Evolutionary conservation across 2,329 filamentous ascomycete genomes (phyloP), one percentile per base, ranked within the genome.

Genomic region (Aureobasidium sp.): DNA sequence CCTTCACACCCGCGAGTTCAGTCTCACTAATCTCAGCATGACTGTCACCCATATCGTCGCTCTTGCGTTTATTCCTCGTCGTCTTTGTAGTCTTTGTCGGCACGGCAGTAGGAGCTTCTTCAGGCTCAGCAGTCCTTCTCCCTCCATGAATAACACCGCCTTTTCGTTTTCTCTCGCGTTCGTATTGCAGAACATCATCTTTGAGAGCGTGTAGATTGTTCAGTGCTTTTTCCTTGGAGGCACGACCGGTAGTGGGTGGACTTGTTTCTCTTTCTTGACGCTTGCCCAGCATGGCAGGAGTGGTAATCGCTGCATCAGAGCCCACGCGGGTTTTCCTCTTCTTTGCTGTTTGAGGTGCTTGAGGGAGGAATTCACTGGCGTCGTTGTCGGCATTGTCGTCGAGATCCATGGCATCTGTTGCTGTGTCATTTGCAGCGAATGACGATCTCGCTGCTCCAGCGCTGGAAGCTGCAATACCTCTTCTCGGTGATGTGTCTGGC

Each of bases 121-220:
- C 68, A 22, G 67, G 58, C 74, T 77, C 71, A 77, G 82, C 67
- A 75, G 76, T 77, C 29, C 77, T 75, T 67, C 80, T 72, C 15
- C 82, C 80, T 31, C 84, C 84, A 66, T 87, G 83, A 12, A 84
- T 77, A 3, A 88, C 83, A 44, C 86, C 86, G 15, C 86, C 86
- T 49, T 82, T 83, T 22, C 94, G 86, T 77, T 96, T 97, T 78
- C 84, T 91, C 76, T 99, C 94, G 72, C 94, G 96, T 70, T 97
- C 89, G 70, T 94, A 99, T 36, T 95, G 78, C 2, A 87, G 88
- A 70, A 97, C 91, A 70, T 99, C 94, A 0, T 87, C 84, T 0
- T 90, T 91, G 62, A 93, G 79, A 39, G 84, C 83, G 60, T 94
- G 90, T 8, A 97, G 77, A 66, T 84, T 86, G 37, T 86, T 84